Conservation (phyloP, 352 stramenopile genomes). For the Phytophthora crassamura region DNA sequence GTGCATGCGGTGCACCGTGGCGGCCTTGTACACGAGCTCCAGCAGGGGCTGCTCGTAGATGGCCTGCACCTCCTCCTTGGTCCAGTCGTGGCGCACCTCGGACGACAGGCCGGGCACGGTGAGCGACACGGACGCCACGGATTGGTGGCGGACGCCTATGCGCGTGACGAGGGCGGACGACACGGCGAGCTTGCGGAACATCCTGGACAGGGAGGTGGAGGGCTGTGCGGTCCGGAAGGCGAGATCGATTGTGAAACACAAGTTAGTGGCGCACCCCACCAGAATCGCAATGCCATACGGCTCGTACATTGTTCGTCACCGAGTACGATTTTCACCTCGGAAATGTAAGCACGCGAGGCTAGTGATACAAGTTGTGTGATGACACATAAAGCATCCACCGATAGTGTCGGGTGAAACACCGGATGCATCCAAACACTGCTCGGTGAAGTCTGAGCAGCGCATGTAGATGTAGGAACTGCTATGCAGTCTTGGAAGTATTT, state of each 20-base stretch:
- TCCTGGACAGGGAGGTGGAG: constrained; percentile 7
- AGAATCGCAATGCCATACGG: constrained; percentile 25
- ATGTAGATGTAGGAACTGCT: too few relatives aligned
- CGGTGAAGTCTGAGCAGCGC: neutral
- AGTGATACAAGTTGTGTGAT: neutral
- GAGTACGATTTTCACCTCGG: too few relatives aligned
- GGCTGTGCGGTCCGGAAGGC: constrained; percentile 17
- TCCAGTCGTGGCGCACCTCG: constrained; percentile 92
- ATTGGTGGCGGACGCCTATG: constrained; percentile 36
- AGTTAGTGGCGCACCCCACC: constrained; percentile 4
- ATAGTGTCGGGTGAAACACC: constrained; percentile 11
- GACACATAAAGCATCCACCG: constrained; percentile 8
- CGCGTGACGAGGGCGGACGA: constrained; percentile 26
- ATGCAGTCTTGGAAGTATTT: too few relatives aligned
- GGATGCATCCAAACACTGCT: constrained; percentile 25
- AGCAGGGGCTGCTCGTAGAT: constrained; percentile 96
- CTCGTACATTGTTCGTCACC: too few relatives aligned
- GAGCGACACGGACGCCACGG: constrained; percentile 49
- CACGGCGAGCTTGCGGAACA: constrained; percentile 56
- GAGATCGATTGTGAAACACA: constrained; percentile 34
- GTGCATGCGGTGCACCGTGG: constrained; percentile 97
- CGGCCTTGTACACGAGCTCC: constrained; percentile 97
- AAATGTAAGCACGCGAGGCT: too few relatives aligned
- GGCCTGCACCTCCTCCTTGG: constrained; percentile 93
- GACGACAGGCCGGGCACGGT: constrained; percentile 71